A percentile compares a stretch with the other conserved stretches of the same genome.
Conservation (phyloP, 768 basidiomycete species). For the Russula earlei region DNA sequence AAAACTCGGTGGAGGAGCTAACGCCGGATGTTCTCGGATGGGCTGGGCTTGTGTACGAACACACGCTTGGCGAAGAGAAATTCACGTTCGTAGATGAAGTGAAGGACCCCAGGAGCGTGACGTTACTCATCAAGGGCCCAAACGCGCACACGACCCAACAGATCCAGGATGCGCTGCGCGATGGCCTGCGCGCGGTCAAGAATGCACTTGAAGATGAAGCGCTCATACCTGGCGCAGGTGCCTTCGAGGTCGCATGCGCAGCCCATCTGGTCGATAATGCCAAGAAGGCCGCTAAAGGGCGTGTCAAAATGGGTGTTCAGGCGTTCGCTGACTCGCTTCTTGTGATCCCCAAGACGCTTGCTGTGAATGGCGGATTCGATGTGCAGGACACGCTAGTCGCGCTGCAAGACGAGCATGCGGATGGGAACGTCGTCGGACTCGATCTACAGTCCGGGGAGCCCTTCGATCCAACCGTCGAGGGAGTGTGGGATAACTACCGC, state of each 20-base stretch:
- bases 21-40: conserved; percentile 86
- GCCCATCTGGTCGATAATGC: conserved; percentile 69
- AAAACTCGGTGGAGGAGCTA: conserved; percentile 97
- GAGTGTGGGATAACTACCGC: conserved; percentile 98
- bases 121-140: conserved; percentile 94
- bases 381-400: conserved; percentile 92
- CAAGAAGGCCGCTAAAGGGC: conserved; percentile 84
- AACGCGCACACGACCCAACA: conserved; percentile 94
- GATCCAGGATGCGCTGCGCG: conserved; percentile 96
- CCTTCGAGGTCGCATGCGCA: conserved; percentile 91
- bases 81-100: conserved; percentile 97
- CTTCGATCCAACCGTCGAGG: conserved; percentile 90
- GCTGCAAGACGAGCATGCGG: conserved; percentile 91
- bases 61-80: conserved; percentile 97
- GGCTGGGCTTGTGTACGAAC: conserved; percentile 98
- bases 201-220: conserved; percentile 88
- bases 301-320: conserved; percentile 94
- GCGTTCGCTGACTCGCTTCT: conserved; percentile 93
- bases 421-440: conserved; percentile 87
- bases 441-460: conserved; percentile 92
- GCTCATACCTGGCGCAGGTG: conserved; percentile 93
- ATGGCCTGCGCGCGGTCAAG: conserved; percentile 93
- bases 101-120: conserved; percentile 89
- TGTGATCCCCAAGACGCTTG: conserved; percentile 93
- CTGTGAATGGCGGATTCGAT: conserved; percentile 92